phyloP scores from a whole-genome alignment of 345 rosid genomes.

The Populus simonii region DNA sequence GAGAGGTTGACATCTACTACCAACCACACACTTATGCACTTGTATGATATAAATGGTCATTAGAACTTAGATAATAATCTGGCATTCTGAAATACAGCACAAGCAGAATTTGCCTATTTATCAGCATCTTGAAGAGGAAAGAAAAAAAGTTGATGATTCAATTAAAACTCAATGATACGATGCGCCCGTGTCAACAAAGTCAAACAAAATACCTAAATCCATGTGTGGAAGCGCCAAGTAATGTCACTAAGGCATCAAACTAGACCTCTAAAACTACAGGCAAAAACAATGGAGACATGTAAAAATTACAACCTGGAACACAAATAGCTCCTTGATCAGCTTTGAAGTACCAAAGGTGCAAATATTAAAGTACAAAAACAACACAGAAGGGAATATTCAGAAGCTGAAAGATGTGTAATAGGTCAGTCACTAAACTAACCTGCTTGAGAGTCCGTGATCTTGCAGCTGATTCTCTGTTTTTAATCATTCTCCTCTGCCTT shows the following conservation, averaged over 20 bases:
- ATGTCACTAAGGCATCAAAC: background rate
- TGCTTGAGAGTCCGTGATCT: constrained; percentile 99
- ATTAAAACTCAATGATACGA: background rate
- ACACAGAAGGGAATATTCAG: background rate
- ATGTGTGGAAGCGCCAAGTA: background rate
- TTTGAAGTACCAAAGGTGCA: background rate
- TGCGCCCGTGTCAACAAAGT: background rate
- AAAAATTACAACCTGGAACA: background rate
- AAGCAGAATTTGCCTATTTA: background rate
- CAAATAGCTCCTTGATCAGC: background rate
- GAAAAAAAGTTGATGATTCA: background rate
- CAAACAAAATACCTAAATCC: background rate
- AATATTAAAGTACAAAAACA: background rate
- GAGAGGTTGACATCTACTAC: background rate
- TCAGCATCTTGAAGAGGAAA: background rate
- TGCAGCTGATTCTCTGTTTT: constrained; percentile 98
- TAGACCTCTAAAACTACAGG: background rate
- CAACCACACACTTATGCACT: background rate
- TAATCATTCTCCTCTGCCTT: constrained; percentile 96
- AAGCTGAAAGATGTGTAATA: constrained; percentile 1
- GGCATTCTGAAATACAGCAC: background rate
- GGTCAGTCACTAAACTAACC: constrained; percentile 42
- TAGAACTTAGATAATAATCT: background rate
- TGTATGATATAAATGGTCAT: background rate
- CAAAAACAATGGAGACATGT: background rate